phyloP scores from a whole-genome alignment of 306 rosid species.

The Trifolium subterraneum region DNA sequence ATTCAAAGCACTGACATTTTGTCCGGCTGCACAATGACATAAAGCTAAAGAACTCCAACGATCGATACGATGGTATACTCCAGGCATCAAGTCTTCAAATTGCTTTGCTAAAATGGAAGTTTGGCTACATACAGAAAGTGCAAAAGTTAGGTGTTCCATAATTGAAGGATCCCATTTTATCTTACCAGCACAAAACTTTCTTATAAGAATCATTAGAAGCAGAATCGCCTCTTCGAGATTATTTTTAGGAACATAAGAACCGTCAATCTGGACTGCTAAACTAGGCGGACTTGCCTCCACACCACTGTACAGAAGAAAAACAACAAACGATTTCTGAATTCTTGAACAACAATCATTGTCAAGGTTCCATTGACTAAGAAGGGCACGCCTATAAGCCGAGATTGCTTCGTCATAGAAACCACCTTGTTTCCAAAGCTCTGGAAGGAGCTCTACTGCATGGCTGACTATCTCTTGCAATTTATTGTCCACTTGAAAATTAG shows the following conservation, averaged over 20 bases:
- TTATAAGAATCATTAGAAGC: conserved; percentile 81
- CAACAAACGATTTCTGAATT: conserved; percentile 81
- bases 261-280: conserved; percentile 79
- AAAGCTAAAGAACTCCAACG: conserved; percentile 92
- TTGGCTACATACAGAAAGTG: conserved; percentile 85
- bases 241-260: conserved; percentile 83
- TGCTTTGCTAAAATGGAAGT: conserved; percentile 78
- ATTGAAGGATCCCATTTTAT: conserved; percentile 88
- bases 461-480: conserved; percentile 85
- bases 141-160: conserved; percentile 88
- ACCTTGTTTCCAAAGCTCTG: conserved; percentile 86
- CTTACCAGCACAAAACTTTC: conserved; percentile 68
- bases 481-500: conserved; percentile 79
- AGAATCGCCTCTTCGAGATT: conserved; percentile 94
- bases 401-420: conserved; percentile 73
- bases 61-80: conserved; percentile 80
- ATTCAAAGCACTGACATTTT: conserved; percentile 67
- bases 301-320: conserved; percentile 84
- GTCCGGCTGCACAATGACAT: conserved; percentile 79
- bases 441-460: conserved; percentile 95
- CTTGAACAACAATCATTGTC: conserved; percentile 79
- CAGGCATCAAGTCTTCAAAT: conserved; percentile 88
- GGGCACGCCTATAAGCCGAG: conserved; percentile 82
- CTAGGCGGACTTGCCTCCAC: conserved; percentile 91
- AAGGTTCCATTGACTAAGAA: conserved; percentile 93